These are phyloP conservation scores for Thelonectria discophora DNA, from an alignment of 2,329 filamentous ascomycete genomes.

Conservation along the genomic window DNA sequence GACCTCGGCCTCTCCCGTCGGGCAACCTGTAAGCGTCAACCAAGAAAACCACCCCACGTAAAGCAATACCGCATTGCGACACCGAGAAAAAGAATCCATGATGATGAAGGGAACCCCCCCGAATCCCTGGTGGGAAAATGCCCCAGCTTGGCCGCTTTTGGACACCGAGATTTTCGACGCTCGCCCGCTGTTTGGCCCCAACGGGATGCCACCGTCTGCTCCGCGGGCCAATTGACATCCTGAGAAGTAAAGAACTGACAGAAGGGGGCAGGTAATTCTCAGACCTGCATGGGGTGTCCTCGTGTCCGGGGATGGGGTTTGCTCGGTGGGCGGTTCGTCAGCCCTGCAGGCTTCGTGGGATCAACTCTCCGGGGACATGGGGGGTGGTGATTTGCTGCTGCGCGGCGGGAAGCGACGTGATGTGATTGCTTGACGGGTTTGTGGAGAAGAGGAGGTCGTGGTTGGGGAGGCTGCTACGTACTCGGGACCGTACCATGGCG, in stretches of 20 bases:
- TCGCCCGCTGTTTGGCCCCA: constrained; percentile 14
- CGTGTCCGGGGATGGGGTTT: neutral
- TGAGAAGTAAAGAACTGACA: constrained; percentile 3
- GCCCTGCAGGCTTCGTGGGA: neutral
- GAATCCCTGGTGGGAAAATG: neutral
- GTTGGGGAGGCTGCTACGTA: too few relatives aligned
- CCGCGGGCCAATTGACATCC: constrained; percentile 29
- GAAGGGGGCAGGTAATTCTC: constrained; percentile 23
- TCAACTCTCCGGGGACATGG: neutral
- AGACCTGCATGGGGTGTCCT: neutral
- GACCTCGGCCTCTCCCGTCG: neutral
- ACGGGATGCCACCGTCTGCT: neutral
- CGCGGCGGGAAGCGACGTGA: neutral
- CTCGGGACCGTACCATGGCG: too few relatives aligned
- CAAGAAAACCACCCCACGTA: constrained; percentile 32
- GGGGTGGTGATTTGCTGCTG: neutral
- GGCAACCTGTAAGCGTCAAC: neutral
- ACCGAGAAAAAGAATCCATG: constrained; percentile 29
- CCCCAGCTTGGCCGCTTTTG: constrained; percentile 34
- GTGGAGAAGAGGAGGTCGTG: too few relatives aligned
- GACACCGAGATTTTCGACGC: constrained; percentile 35
- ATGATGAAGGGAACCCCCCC: neutral
- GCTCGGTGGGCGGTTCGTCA: neutral
- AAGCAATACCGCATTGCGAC: constrained; percentile 40
- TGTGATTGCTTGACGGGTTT: neutral